Conservation (phyloP, 2,329 filamentous ascomycete species). For the Colletotrichum somersetense region DNA sequence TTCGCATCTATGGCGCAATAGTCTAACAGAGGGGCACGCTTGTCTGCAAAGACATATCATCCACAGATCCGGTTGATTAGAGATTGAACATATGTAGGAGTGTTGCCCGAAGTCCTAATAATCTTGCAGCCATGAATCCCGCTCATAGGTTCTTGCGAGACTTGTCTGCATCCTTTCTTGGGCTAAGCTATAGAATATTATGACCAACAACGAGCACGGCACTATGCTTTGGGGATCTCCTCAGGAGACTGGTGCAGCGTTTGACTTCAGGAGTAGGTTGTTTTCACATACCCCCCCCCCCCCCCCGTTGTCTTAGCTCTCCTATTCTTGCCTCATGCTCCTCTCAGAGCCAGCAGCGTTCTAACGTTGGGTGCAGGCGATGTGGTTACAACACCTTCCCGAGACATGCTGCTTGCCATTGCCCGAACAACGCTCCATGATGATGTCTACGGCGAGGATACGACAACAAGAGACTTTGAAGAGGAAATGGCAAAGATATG, state of each 20-base stretch:
- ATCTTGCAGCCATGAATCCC: neutral
- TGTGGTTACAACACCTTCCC: conserved; percentile 76
- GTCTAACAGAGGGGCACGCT: too few relatives aligned
- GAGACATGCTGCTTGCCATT: conserved; percentile 79
- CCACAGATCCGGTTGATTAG: neutral
- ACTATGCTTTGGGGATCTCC: conserved; percentile 38
- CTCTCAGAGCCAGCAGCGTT: neutral
- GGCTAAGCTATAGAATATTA: neutral
- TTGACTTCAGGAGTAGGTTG: conserved; percentile 41
- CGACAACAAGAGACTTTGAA: conserved; percentile 76
- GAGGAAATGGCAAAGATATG: conserved; percentile 69
- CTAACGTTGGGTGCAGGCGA: conserved; percentile 61
- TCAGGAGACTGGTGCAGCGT: conserved; percentile 31
- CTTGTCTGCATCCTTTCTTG: neutral
- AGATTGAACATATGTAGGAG: too few relatives aligned
- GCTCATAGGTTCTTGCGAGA: neutral
- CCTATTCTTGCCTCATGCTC: neutral
- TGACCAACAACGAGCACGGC: conserved; percentile 15
- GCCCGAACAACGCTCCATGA: conserved; percentile 77
- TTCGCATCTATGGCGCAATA: neutral
- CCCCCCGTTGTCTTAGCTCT: too few relatives aligned
- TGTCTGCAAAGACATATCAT: neutral
- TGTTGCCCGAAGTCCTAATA: neutral
- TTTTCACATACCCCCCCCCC: neutral
- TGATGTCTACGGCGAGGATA: conserved; percentile 80